Conservation (phyloP, 1,284 basidiomycete genomes). For the Chalciporus sp. region DNA sequence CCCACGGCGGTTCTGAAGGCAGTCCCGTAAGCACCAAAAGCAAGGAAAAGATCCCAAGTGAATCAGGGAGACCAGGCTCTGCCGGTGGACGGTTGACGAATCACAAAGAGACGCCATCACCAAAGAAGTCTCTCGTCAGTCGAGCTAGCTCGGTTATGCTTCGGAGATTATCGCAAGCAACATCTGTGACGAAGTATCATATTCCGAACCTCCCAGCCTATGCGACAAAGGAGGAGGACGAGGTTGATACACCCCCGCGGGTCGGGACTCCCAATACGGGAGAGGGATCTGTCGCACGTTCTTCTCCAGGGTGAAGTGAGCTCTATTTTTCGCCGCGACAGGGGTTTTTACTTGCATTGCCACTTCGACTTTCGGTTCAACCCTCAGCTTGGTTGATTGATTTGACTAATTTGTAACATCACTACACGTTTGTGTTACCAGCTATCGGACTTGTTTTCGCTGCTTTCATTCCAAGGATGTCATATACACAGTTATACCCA, state of each 20-base stretch:
- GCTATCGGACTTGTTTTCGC: too few relatives aligned
- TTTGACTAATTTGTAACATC: too few relatives aligned
- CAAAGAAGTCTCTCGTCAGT: constrained; percentile 25
- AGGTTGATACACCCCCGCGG: neutral
- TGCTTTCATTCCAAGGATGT: too few relatives aligned
- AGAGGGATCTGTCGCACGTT: neutral
- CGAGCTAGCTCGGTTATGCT: constrained; percentile 31
- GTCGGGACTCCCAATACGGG: constrained; percentile 9
- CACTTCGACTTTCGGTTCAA: too few relatives aligned
- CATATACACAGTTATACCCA: too few relatives aligned
- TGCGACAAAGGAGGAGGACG: constrained; percentile 5
- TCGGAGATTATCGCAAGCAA: constrained; percentile 26
- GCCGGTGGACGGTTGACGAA: constrained; percentile 26
- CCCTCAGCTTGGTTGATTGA: too few relatives aligned
- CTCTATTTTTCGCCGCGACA: neutral
- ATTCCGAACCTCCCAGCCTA: constrained; percentile 6
- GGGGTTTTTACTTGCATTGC: too few relatives aligned
- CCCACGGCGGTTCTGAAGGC: neutral
- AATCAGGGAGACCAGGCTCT: constrained; percentile 21
- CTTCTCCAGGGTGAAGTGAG: neutral
- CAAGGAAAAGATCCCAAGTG: constrained; percentile 12
- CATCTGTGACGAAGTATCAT: constrained; percentile 6
- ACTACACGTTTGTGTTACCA: too few relatives aligned
- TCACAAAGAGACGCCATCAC: constrained; percentile 1
- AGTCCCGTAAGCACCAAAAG: constrained; percentile 6